Base-by-base conservation (phyloP, 2,329 filamentous ascomycete species). In the Claviceps digitariae region DNA sequence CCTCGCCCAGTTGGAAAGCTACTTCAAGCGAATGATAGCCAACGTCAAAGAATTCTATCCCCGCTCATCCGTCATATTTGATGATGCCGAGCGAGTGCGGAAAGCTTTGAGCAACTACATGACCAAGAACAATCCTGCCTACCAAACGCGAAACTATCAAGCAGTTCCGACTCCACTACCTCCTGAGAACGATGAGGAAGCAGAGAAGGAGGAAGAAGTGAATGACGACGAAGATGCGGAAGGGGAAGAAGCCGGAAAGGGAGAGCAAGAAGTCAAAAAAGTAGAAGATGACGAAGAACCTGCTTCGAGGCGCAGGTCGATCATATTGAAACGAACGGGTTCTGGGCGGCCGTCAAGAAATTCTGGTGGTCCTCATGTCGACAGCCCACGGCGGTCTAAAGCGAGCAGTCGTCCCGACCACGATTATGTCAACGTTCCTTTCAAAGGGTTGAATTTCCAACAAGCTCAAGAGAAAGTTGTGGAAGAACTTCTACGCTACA, bases 61-160 rank as follows among this genome's bases (percentile, higher is more conserved):
- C 55, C 84, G 84, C 60, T 78, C 77, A 45, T 88, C 87, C 0
- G 72, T 81, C 54, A 76, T 86, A 40, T 91, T 85, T 64, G 84
- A 89, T 45, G 89, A 95, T 70, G 88, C 90, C 9, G 90, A 95
- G 68, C 82, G 88, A 49, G 79, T 95, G 47, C 79, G 90, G 48
- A 95, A 95, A 69, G 84, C 88, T 3, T 76, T 91, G 43, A 90
- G 86, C 66, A 91, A 90, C 62, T 89, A 83, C 66, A 95, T 95
- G 89, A 84, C 83, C 53, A 86, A 86, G 66, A 78, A 84, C 60
- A 95, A 95, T 61, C 89, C 90, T 15, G 87, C 87, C 17, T 95
- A 95, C 67, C 79, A 81, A 57, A 73, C 75, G 17, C 74, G 77
- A 25, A 72, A 72, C 48, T 93, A 94, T 63, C 76, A 79, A 56